Conservation (phyloP, 2,329 filamentous ascomycete species). For the Clathrospora elynae region DNA sequence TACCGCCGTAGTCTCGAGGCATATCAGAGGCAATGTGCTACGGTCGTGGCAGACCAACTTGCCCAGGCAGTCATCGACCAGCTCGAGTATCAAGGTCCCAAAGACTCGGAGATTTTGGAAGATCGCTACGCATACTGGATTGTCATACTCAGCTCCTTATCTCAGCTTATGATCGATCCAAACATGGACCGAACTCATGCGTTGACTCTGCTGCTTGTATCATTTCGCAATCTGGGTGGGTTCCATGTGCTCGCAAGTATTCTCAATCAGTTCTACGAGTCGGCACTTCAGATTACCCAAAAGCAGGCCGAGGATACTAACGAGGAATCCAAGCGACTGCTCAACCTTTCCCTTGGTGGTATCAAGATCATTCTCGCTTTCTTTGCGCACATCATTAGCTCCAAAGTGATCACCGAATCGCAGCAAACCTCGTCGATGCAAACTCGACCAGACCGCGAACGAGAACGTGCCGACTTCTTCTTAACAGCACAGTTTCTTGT, state of each 20-base stretch:
- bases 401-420: conserved; percentile 81
- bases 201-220: conserved; percentile 76
- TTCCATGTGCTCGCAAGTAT: conserved; percentile 75
- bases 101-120: conserved; percentile 58
- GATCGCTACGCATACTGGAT: conserved; percentile 79
- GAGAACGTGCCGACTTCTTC: conserved; percentile 65
- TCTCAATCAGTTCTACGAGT: conserved; percentile 69
- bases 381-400: conserved; percentile 75
- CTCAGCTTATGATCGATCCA: conserved; percentile 78
- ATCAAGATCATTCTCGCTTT: conserved; percentile 85
- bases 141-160: conserved; percentile 76
- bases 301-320: conserved; percentile 51
- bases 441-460: conserved; percentile 59
- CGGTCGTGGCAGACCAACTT: conserved; percentile 68
- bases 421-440: conserved; percentile 63
- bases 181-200: conserved; percentile 49
- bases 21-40: conserved; percentile 65
- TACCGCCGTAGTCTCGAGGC: conserved; percentile 73
- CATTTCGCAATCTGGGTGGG: conserved; percentile 82
- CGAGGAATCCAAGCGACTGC: conserved; percentile 48
- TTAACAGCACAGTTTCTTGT: conserved; percentile 77
- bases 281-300: conserved; percentile 57
- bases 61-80: conserved; percentile 73
- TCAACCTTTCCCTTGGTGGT: conserved; percentile 60
- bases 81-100: conserved; percentile 59